Evolutionary conservation across 805 yeast species (phyloP), one percentile per base, ranked within the genome.

Genomic region (Danielia reshetovae): DNA sequence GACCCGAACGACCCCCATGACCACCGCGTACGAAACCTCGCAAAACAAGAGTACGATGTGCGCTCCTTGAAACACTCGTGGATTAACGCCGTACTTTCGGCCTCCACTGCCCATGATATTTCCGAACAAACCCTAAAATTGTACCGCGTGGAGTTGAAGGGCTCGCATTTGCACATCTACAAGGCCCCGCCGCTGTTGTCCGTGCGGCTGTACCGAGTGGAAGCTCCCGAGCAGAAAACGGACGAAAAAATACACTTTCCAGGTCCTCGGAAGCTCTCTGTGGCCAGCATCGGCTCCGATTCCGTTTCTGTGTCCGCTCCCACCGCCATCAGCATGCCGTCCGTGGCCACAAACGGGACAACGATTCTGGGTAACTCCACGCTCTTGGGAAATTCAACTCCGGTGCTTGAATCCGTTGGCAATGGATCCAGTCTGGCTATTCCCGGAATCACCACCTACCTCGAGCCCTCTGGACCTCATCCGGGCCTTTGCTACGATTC

Each of bases 131-230:
- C 33, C 18, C 45, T 48, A 18, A 43, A 40, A 26, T 35, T 45
- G 25, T 47, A 38, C 33, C 48, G 51, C 17, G 44, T 43, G 17
- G 51, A 48, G 49, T 60, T 88, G 38, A 75, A 71, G 47, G 95
- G 95, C 13, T 75, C 88, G 2, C 65, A 68, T 27, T 59, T 88
- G 34, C 66, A 69, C 35, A 55, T 88, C 12, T 84, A 74, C 62
- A 43, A 47, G 4, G 45, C 51, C 14, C 51, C 51, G 18, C 39
- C 33, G 30, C 48, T 31, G 38, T 15, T 45, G 34, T 41, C 37
- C 28, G 38, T 38, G 12, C 51, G 47, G 26, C 45, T 35, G 51
- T 40, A 45, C 27, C 38, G 37, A 7, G 34, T 27, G 9, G 19
- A 18, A 22, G 13, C 22, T n/a, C 22, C 27, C 9, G 32, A 33